Conservation (phyloP, 228 moss, liverwort and hornwort species). For the Sphagnum fallax region DNA sequence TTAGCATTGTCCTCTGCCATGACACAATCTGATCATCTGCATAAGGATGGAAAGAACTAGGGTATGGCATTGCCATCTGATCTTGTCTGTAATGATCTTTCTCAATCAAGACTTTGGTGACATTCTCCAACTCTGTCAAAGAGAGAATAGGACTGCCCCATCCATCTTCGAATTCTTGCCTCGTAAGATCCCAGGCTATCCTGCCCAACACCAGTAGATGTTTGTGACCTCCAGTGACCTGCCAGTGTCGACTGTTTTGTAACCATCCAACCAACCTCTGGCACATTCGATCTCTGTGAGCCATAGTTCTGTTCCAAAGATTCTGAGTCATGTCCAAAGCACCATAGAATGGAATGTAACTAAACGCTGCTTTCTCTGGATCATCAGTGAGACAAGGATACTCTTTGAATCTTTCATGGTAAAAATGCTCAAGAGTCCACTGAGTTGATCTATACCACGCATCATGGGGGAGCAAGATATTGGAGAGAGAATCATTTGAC, state of each 20-base stretch:
- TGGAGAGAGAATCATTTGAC: conserved; percentile 1
- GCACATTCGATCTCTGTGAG: conserved; percentile 3
- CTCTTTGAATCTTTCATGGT: conserved; percentile 11
- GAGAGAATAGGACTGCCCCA: conserved; percentile 41
- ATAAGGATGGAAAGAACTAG: conserved; percentile 49
- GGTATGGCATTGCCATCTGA: conserved; percentile 48
- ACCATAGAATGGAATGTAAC: conserved; percentile 16
- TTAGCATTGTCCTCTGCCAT: conserved; percentile 30
- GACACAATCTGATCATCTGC: conserved; percentile 24
- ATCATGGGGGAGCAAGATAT: conserved; percentile 8
- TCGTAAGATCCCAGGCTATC: conserved; percentile 10
- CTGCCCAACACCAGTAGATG: conserved; percentile 12
- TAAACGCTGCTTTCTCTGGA: conserved; percentile 5
- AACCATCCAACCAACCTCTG: conserved; percentile 11
- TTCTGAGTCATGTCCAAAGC: neutral
- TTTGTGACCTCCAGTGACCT: conserved; percentile 5
- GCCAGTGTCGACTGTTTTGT: conserved; percentile 4
- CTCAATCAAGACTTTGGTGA: conserved; percentile 44
- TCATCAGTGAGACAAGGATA: conserved; percentile 11
- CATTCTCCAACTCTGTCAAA: conserved; percentile 25
- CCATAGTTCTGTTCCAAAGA: neutral
- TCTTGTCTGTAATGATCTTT: conserved; percentile 5
- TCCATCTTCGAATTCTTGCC: neutral
- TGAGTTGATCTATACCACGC: conserved; percentile 9
- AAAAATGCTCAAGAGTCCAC: conserved; percentile 2